A percentile compares a stretch with the other conserved stretches of the same genome.
Conservation (phyloP, 495 filamentous ascomycete genomes). For the Aspergillus carlsbadensis region DNA sequence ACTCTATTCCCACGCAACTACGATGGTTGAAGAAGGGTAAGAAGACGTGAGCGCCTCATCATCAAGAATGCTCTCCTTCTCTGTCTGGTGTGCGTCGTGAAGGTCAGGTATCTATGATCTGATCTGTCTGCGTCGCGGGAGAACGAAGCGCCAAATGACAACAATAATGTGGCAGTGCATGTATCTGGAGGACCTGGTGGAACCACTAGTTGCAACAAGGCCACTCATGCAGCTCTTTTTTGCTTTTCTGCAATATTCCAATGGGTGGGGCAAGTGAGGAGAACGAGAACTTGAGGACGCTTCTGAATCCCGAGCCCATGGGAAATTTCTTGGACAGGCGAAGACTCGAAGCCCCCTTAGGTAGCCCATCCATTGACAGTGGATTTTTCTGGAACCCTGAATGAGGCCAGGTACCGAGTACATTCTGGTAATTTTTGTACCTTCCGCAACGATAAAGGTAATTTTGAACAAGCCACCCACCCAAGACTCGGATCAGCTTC, state of each 20-base stretch:
- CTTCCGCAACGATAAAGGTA: neutral
- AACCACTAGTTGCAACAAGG: constrained; percentile 21
- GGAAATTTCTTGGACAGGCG: constrained; percentile 1
- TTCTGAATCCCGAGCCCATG: constrained; percentile 1
- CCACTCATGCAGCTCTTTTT: constrained; percentile 15
- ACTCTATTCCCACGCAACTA: neutral
- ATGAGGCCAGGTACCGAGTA: neutral
- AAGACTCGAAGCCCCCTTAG: no score
- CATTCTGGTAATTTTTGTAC: constrained; percentile 1
- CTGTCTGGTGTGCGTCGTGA: neutral
- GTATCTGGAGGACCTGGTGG: constrained; percentile 31
- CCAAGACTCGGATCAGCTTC: no score
- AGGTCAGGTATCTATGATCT: no score
- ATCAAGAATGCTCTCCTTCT: neutral
- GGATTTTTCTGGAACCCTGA: constrained; percentile 9
- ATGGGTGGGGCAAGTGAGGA: neutral
- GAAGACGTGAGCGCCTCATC: neutral
- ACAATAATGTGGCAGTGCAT: constrained; percentile 50
- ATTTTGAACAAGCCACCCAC: no score
- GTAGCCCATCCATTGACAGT: neutral
- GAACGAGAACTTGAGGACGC: constrained; percentile 1
- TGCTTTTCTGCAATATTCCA: constrained; percentile 4
- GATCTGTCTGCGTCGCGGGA: neutral
- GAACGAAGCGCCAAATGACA: constrained; percentile 34
- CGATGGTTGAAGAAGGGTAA: neutral